These are phyloP conservation scores for Juglanconis juglandina DNA, from an alignment of 2,329 filamentous ascomycete species.

Conservation along the genomic window DNA sequence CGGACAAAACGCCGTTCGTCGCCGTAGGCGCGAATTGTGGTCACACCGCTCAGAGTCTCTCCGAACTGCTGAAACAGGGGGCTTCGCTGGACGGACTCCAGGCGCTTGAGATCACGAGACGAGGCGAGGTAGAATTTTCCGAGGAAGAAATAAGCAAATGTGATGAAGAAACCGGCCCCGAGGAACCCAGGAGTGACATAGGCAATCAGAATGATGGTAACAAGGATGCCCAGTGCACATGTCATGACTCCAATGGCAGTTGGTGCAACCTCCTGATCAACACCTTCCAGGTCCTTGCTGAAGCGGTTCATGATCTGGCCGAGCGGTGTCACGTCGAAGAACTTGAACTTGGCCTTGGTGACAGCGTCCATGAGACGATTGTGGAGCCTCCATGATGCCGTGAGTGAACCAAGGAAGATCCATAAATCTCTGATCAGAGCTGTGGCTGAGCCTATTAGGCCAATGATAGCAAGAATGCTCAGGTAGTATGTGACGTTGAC, in stretches of 20 bases:
- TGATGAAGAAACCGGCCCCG: constrained; percentile 82
- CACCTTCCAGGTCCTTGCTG: constrained; percentile 91
- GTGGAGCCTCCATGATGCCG: constrained; percentile 83
- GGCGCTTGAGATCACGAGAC: constrained; percentile 90
- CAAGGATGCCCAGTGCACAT: constrained; percentile 66
- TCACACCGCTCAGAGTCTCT: constrained; percentile 90
- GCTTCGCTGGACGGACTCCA: constrained; percentile 91
- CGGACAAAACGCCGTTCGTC: constrained; percentile 90
- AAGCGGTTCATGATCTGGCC: constrained; percentile 98
- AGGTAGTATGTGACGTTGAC: constrained; percentile 86
- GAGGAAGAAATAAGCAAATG: constrained; percentile 74
- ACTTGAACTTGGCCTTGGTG: constrained; percentile 88
- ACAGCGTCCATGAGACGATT: constrained; percentile 72
- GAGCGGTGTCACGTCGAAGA: constrained; percentile 93
- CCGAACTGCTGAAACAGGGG: constrained; percentile 97
- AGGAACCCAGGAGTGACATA: constrained; percentile 88
- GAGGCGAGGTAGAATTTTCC: constrained; percentile 86
- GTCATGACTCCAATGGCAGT: constrained; percentile 74
- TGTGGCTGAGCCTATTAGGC: constrained; percentile 71
- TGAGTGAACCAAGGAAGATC: constrained; percentile 87
- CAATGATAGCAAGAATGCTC: constrained; percentile 75
- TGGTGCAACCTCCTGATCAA: constrained; percentile 94
- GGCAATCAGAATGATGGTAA: constrained; percentile 84
- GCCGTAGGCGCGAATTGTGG: constrained; percentile 93
- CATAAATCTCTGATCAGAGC: constrained; percentile 81